Evolutionary conservation across 2,329 filamentous ascomycete genomes (phyloP), one percentile per base, ranked within the genome.

Genomic region (Penicillium frequentans): DNA sequence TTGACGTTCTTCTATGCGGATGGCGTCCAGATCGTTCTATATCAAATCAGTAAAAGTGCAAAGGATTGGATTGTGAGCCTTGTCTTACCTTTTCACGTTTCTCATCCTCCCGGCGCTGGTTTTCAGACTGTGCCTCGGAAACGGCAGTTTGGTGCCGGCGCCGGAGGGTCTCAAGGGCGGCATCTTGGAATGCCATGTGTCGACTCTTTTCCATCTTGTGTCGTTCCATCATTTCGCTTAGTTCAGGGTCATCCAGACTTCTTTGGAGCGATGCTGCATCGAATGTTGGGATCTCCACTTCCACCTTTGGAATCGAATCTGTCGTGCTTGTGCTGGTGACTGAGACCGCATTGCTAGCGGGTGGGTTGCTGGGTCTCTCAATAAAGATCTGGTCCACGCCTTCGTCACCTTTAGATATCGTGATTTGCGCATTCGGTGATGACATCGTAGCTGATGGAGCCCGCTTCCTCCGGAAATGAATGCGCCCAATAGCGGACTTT

Each of bases 1-100:
- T 53, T 80, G 77, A 13, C 75, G 70, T 53, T 77, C 75, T 65
- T 80, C 77, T 27, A 79, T 69, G 10, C 70, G 68, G 47, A 66
- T 57, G 27, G 73, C 68, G 45, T 70, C 70, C 48, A 61, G 61
- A 8, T 66, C 64, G 50, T 77, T 78, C 77, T 80, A 29, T 43
- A 6, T 3, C 16, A 16, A 23, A 7, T 23, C 42, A 52, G 44
- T 33, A 24, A 39, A 23, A 2, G 23, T 24, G 29, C 35, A 24
- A 11, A 19, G 1, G 8, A 19, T n/a, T 8, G 7, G 35, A 7
- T 1, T 39, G 27, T 26, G 5, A 26, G 26, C 26, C 11, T 39
- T 11, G 14, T 35, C 65, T 58, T 59, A 78, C 77, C 70, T 75
- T 73, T 52, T 73, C 69, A 31, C 68, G 67, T 55, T 77, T 76